A percentile compares a stretch with the other conserved stretches of the same genome.
Conservation (phyloP, 208 protist genomes). For the Novymonas esmeraldas region DNA sequence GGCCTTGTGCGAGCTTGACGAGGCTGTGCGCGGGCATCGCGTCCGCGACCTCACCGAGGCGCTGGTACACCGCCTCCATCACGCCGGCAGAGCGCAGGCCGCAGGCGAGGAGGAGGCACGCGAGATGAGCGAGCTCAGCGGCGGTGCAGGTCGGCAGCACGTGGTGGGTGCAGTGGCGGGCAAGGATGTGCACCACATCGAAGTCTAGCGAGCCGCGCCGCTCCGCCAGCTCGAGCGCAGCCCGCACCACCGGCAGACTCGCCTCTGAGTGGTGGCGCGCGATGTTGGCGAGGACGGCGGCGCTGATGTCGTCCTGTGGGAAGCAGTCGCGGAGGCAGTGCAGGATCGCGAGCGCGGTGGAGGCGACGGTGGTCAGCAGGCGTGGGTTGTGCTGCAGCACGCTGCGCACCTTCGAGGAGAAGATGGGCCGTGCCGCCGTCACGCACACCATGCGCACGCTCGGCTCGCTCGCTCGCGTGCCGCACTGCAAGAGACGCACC, state of each 20-base stretch:
- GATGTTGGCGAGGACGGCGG: constrained; percentile 64
- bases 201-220: constrained; percentile 55
- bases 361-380: constrained; percentile 52
- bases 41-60: constrained; percentile 35
- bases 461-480: constrained; percentile 33
- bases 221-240: constrained; percentile 61
- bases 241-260: constrained; percentile 44
- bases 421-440: constrained; percentile 73
- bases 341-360: constrained; percentile 54
- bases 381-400: constrained; percentile 72
- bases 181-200: constrained; percentile 55
- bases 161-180: constrained; percentile 44
- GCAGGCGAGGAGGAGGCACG: constrained; percentile 63
- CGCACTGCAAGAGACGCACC: constrained; percentile 70
- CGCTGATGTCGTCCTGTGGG: constrained; percentile 61
- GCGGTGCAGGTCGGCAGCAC: constrained; percentile 53
- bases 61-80: constrained; percentile 37
- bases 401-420: constrained; percentile 64
- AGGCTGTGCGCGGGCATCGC: constrained; percentile 42
- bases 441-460: constrained; percentile 65
- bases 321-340: constrained; percentile 76
- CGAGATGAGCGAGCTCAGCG: constrained; percentile 49
- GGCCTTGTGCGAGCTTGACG: constrained; percentile 42
- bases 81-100: constrained; percentile 61
- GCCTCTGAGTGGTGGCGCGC: constrained; percentile 55